Percentiles rank a stretch among this genome's conserved stretches.
Conservation (phyloP, 1,284 basidiomycete genomes). For the Ganoderma multipileum region DNA sequence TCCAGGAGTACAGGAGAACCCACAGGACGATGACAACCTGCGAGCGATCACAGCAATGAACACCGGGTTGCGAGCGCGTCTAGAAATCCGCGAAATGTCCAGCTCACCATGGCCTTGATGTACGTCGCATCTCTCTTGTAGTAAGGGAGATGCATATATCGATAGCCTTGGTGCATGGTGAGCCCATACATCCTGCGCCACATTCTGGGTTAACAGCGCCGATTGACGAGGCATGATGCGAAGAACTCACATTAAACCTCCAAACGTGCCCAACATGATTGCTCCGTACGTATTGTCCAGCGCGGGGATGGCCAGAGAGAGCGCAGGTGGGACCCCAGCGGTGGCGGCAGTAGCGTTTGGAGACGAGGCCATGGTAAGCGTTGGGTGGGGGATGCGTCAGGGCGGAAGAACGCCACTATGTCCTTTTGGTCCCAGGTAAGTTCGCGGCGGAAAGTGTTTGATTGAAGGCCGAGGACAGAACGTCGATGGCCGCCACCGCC, state of each 20-base stretch:
- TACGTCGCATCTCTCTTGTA: not conserved
- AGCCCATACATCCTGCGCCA: not conserved
- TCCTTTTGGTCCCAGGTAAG: not conserved
- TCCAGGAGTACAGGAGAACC: not conserved
- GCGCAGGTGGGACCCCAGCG: not conserved
- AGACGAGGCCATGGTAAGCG: not conserved
- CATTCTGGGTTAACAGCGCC: not conserved
- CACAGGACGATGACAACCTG: not conserved
- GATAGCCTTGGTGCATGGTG: conserved; percentile 2
- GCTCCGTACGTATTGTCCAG: conserved; percentile 7
- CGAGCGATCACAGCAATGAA: not conserved
- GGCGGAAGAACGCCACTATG: not conserved
- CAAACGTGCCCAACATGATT: conserved; percentile 1
- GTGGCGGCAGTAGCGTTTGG: not conserved
- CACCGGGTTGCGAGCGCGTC: not conserved
- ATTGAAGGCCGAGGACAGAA: not conserved
- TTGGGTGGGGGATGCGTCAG: not conserved
- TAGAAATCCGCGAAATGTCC: not conserved
- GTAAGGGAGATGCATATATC: not conserved
- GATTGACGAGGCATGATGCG: not conserved
- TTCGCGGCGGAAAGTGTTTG: not conserved
- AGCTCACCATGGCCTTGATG: not conserved
- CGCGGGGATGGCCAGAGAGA: not conserved
- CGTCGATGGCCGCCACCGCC: not conserved
- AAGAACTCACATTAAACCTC: conserved; percentile 1